phyloP scores from a whole-genome alignment of 805 yeast species.

The Debaryomyces hansenii region DNA sequence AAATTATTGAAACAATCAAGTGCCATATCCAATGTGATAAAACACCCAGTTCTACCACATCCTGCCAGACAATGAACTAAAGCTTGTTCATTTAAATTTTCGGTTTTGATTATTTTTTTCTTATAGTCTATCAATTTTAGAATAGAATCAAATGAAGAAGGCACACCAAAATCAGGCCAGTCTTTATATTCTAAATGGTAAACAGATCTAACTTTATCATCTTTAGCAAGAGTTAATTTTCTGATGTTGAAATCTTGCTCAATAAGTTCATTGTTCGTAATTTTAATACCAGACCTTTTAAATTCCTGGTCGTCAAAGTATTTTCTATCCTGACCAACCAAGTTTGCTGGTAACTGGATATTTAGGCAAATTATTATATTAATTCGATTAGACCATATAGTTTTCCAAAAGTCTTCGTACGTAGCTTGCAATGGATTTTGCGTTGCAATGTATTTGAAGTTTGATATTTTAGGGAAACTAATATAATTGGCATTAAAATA shows the following conservation, averaged over 20 bases:
- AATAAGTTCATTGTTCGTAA: constrained; percentile 9
- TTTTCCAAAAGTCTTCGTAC: constrained; percentile 44
- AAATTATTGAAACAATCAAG: constrained; percentile 21
- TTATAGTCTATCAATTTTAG: constrained; percentile 33
- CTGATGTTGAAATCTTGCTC: constrained; percentile 15
- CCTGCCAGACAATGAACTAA: constrained; percentile 62
- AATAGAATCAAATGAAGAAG: constrained; percentile 29
- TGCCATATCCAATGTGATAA: constrained; percentile 46
- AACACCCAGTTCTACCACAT: constrained; percentile 59
- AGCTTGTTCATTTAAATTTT: constrained; percentile 10
- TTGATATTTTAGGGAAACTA: constrained; percentile 22
- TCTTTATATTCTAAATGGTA: constrained; percentile 40
- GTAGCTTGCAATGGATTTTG: constrained; percentile 45
- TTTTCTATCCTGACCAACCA: constrained; percentile 14
- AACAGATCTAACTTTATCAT: constrained; percentile 15
- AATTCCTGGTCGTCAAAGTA: constrained; percentile 20
- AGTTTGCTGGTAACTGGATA: constrained; percentile 20
- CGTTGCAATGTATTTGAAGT: constrained; percentile 41
- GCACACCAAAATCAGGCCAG: constrained; percentile 53
- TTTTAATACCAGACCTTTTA: constrained; percentile 11
- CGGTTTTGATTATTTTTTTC: constrained; percentile 19
- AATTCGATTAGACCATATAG: constrained; percentile 33
- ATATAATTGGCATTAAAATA: constrained; percentile 49
- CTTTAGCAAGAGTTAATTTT: constrained; percentile 12
- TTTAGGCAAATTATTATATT: constrained; percentile 38